Conservation (phyloP, 208 protist genomes). For the Leishmania martiniquensis region DNA sequence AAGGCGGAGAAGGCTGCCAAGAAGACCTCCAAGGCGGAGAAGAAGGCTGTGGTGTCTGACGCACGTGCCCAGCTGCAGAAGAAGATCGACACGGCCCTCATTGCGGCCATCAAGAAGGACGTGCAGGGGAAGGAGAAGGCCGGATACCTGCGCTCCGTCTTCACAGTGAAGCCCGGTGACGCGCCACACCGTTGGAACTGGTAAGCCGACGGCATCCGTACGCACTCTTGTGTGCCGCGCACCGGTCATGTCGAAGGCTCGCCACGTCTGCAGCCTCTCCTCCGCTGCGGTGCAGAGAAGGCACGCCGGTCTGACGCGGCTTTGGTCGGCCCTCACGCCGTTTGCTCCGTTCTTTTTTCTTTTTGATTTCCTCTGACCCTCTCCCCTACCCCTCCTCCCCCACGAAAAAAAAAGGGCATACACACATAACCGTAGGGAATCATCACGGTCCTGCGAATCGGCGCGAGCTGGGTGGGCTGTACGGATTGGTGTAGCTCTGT, state of each 20-base stretch:
- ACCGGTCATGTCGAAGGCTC: background rate
- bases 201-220: constrained; percentile 38
- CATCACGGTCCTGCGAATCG: background rate
- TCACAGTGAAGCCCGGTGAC: constrained; percentile 86
- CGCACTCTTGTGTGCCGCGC: background rate
- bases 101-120: constrained; percentile 80
- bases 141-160: constrained; percentile 86
- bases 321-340: background rate
- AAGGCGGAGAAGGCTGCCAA: constrained; percentile 69
- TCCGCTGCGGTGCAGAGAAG: background rate
- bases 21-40: constrained; percentile 72
- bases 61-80: constrained; percentile 78
- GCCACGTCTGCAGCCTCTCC: background rate
- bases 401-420: constrained; percentile 14
- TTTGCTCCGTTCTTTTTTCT: background rate
- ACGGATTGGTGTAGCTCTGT: no score
- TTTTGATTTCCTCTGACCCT: constrained; percentile 26
- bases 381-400: constrained; percentile 18
- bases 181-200: constrained; percentile 86
- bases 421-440: background rate
- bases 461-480: background rate
- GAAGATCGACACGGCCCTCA: constrained; percentile 75
- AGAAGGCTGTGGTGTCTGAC: constrained; percentile 69
- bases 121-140: constrained; percentile 69
- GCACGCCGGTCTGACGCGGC: background rate